Conservation (phyloP, 2,329 filamentous ascomycete species). For the Fusarium sulawesiense region DNA sequence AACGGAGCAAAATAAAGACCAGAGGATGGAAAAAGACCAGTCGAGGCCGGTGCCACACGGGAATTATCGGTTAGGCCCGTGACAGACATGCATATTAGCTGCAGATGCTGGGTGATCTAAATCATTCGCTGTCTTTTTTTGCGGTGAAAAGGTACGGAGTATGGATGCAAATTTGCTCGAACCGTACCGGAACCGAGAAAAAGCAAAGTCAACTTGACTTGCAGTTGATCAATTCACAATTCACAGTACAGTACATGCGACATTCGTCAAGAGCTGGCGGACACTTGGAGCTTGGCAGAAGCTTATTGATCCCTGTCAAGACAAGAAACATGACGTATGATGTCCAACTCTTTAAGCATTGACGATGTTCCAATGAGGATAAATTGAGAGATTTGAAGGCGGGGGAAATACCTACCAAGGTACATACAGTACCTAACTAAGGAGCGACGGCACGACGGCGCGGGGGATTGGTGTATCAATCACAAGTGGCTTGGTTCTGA, state of each 20-base stretch:
- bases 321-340: constrained; percentile 31
- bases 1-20: not conserved
- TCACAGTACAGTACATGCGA: not conserved
- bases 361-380: constrained; percentile 2
- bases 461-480: not conserved
- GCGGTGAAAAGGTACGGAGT: constrained; percentile 28
- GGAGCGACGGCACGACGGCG: constrained; percentile 28
- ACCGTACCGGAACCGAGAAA: not conserved
- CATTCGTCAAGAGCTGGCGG: not conserved
- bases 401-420: not conserved
- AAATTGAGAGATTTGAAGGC: not conserved
- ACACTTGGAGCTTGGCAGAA: constrained; percentile 31
- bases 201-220: not conserved
- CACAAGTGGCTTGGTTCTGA: constrained; percentile 13
- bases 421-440: not conserved
- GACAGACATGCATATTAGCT: constrained; percentile 27
- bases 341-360: not conserved
- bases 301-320: constrained; percentile 26
- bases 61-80: constrained; percentile 23
- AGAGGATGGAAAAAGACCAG: constrained; percentile 3
- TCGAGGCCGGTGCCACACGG: constrained; percentile 17
- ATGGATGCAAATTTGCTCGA: not conserved
- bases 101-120: constrained; percentile 12
- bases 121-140: constrained; percentile 7
- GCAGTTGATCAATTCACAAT: not conserved